phyloP scores from a whole-genome alignment of 805 yeast species.

The Clavispora asparagi region DNA sequence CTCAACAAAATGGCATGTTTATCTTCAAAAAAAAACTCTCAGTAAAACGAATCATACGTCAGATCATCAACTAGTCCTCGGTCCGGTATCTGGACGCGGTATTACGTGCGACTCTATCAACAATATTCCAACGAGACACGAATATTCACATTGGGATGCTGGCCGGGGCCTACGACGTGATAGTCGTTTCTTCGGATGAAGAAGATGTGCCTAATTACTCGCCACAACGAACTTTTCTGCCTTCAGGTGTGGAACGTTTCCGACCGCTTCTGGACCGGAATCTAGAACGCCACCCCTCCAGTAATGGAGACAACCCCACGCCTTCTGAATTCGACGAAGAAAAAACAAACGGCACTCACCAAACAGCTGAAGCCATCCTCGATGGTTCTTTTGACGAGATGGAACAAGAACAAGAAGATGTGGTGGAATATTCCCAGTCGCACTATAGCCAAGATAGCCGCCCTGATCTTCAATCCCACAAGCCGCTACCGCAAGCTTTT shows the following conservation, averaged over 20 bases:
- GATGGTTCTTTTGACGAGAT: background rate
- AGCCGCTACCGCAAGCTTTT: too few species aligned
- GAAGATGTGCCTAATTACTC: background rate
- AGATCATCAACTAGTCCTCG: background rate
- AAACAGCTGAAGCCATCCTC: background rate
- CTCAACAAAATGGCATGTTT: too few species aligned
- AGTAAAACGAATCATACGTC: too few species aligned
- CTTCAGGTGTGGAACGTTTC: background rate
- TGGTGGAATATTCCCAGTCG: background rate
- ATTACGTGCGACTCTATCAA: background rate
- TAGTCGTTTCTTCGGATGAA: slow-evolving; percentile 10
- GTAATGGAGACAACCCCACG: background rate
- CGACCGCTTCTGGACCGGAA: background rate
- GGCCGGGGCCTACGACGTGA: slow-evolving; percentile 1
- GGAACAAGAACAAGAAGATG: background rate
- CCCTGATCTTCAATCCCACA: too few species aligned
- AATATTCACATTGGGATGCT: slow-evolving; percentile 1
- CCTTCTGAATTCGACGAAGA: background rate
- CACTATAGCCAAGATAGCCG: background rate
- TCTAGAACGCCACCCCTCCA: background rate
- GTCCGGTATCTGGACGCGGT: slow-evolving; percentile 8
- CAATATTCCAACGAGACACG: background rate
- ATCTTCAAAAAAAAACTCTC: too few species aligned
- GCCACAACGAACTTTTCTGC: background rate
- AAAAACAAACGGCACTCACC: background rate